Base-by-base conservation (phyloP, 2,329 filamentous ascomycete species). In the Drechslerella stenobrocha region DNA sequence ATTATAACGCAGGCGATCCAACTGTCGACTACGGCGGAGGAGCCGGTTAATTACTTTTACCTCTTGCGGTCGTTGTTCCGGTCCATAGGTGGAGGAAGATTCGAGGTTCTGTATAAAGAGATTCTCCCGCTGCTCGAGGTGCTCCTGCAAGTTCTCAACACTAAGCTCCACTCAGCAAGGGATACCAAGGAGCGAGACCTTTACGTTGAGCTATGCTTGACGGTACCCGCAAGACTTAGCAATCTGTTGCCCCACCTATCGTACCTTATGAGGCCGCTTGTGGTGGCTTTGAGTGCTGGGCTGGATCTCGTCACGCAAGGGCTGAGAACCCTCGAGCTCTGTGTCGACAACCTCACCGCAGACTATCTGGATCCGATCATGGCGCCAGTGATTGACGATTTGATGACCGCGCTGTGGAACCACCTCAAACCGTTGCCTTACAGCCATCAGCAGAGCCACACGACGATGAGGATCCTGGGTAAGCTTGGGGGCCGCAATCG, bases 341-440 rank as follows among this genome's bases (percentile, higher is more conserved):
- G 93, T 74, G 93, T 99, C 15, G 93, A 99, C 70, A 99, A 99
- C 73, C 82, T 99, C 0, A 98, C 95, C 0, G 92, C 93, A 0
- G 93, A 98, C 74, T 99, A 98, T 74, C 80, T 99, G 11, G 93
- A 99, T 73, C 95, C 93, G 0, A 97, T 99, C 73, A 98, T 98
- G 92, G 90, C 92, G 1, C 95, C 93, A 0, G 95, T 97, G 23
- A 97, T 99, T 76, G 92, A 98, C 73, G 93, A 99, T 75, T 81
- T 99, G 44, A 98, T 98, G 93, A 93, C 90, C 46, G 92, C 92
- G 0, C 81, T 99, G 0, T 98, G 95, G 81, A 91, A 96, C 70
- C 95, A 98, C 76, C 81, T 99, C 40, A 88, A 88, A 73, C 95
- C 93, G 5, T 87, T 91, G 70, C 93, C 93, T 0, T 96, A 98